A percentile compares a stretch with the other conserved stretches of the same genome.
Evolutionary conservation across 257 asterid genomes (phyloP).

Genomic region (Solanum clarkiae): DNA sequence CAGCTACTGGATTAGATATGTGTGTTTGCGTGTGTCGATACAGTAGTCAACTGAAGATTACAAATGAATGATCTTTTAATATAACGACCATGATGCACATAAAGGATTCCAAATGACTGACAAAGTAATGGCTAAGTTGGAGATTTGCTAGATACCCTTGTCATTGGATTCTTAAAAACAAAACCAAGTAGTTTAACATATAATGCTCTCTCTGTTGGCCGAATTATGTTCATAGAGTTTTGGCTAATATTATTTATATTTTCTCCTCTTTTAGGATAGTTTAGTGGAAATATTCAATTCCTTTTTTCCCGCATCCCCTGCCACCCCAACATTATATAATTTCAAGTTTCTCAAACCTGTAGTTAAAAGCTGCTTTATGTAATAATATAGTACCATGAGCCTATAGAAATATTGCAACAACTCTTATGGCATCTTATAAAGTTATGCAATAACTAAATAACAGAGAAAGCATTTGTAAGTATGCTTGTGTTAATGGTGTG

Average conservation of each 20-base stretch:
- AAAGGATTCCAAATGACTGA: background rate
- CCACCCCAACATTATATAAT: background rate
- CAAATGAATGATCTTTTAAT: background rate
- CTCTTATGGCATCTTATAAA: background rate
- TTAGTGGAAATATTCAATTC: background rate
- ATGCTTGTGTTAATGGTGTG: background rate
- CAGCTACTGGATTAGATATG: background rate
- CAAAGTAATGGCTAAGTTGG: background rate
- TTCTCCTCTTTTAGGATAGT: background rate
- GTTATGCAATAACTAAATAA: background rate
- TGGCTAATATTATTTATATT: background rate
- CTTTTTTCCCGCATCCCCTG: background rate
- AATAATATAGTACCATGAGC: background rate
- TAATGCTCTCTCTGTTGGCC: background rate
- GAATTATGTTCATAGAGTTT: background rate
- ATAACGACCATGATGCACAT: background rate
- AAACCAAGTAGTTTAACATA: background rate
- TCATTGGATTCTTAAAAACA: background rate
- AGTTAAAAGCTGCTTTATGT: background rate
- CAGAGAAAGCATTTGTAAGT: background rate
- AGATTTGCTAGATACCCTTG: background rate
- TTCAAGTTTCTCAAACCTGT: background rate
- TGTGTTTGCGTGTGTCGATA: background rate
- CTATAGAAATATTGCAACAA: background rate
- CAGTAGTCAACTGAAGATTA: background rate